Evolutionary conservation across 352 stramenopile genomes (phyloP), one percentile per base, ranked within the genome.

Genomic region (Nothophytophthora sp.): DNA sequence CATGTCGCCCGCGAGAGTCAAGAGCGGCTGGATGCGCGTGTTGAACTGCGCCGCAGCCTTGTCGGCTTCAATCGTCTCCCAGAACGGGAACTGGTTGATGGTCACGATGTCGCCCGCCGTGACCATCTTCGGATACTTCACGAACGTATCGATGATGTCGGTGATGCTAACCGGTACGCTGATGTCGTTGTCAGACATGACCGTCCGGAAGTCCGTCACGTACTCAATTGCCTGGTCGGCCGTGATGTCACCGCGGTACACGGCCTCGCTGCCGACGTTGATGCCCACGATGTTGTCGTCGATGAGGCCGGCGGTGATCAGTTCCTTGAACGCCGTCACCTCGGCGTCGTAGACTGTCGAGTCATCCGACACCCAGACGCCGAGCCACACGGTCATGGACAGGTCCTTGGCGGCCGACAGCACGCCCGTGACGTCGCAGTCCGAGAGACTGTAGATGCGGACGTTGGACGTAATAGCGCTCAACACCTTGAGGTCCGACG

Each of bases 31-130:
- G 39, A 95, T 86, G 33, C 83, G 81, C 46, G 54, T 69, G 51
- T 88, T 76, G 63, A 95, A 92, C 53, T 95, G 81, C 4, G 54
- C 67, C 18, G 58, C 84, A 7, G 76, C 80, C 54, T 81, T 78
- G 24, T 64, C 40, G 4, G 78, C 70, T 2, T 76, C 67, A 4
- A 88, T 66, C 45, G 76, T 74, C 45, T 92, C 81, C 84, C 84
- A 95, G 73, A 81, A 95, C 20, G 84, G 84, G 60, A 95, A 95
- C 71, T 87, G 70, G 72, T 95, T 95, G 51, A 82, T 76, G 8
- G 79, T 89, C 45, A 95, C 78, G 24, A 95, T 81, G 49, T 95
- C 81, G 12, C 78, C 70, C 4, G 80, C 82, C 41, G 68, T 69
- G 41, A 95, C 50, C 43, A 95, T 86, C 46, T 85, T 59, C n/a